Conservation (phyloP, 2,329 filamentous ascomycete genomes). For the Emericellopsis cladophorae region DNA sequence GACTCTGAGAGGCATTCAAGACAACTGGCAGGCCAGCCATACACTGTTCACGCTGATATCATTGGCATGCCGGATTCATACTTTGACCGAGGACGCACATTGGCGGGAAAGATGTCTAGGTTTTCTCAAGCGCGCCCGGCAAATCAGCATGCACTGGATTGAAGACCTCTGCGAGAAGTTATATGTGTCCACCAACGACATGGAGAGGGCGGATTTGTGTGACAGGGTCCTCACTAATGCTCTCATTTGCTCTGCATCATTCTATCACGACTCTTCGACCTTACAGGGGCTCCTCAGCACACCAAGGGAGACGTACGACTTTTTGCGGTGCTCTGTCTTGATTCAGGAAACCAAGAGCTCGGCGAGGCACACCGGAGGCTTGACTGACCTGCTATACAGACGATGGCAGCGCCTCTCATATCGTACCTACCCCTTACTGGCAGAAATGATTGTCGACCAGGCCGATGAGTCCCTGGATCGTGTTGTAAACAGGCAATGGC, state of each 20-base stretch:
- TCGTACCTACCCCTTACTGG: background rate
- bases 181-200: background rate
- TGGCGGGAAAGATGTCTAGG: background rate
- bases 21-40: conserved; percentile 14
- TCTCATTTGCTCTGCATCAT: background rate
- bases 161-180: background rate
- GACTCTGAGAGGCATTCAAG: background rate
- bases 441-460: background rate
- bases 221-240: background rate
- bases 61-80: no score
- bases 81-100: no score
- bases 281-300: background rate
- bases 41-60: conserved; percentile 22
- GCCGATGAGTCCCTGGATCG: background rate
- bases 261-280: background rate
- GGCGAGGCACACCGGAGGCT: background rate
- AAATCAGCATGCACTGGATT: background rate
- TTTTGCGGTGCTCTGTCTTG: background rate
- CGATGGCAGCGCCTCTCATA: background rate
- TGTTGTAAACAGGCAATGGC: background rate
- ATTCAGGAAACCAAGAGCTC: no score
- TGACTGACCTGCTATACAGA: background rate
- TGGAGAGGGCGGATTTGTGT: background rate
- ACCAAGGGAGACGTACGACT: background rate
- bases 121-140: background rate